Percentiles rank a stretch among this genome's conserved stretches.
Evolutionary conservation across 2,329 filamentous ascomycete genomes (phyloP).

Genomic region (Phoma herbarum): DNA sequence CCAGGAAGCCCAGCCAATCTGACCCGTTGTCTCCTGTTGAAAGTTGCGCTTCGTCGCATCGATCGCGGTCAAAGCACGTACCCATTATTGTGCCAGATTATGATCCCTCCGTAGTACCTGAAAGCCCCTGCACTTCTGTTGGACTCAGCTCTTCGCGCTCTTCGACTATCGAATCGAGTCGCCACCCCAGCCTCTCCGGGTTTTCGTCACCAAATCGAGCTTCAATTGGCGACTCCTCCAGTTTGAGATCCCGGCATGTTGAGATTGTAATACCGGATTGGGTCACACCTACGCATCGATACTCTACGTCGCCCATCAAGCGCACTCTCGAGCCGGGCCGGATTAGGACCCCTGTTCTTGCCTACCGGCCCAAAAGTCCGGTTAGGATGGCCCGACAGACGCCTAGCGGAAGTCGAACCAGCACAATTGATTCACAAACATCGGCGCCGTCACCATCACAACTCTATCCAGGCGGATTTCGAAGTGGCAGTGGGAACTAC

Average conservation of each 20-base stretch:
- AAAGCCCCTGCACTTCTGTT: constrained; percentile 48
- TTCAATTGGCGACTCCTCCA: constrained; percentile 43
- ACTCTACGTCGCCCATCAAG: constrained; percentile 47
- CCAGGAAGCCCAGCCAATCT: constrained; percentile 30
- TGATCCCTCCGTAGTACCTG: constrained; percentile 50
- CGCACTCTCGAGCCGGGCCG: constrained; percentile 33
- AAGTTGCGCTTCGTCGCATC: constrained; percentile 34
- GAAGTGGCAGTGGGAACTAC: constrained; percentile 48
- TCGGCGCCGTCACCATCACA: constrained; percentile 56
- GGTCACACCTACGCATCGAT: constrained; percentile 54
- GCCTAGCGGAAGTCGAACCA: constrained; percentile 55
- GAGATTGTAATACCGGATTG: constrained; percentile 59
- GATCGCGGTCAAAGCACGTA: constrained; percentile 53
- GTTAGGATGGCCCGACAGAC: constrained; percentile 55
- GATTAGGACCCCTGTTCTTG: constrained; percentile 27
- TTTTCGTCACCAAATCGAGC: constrained; percentile 41
- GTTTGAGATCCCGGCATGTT: constrained; percentile 56
- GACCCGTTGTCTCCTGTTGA: constrained; percentile 30
- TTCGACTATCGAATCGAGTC: constrained; percentile 43
- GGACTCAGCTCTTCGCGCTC: constrained; percentile 46
- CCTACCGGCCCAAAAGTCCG: constrained; percentile 39
- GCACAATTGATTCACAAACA: constrained; percentile 58
- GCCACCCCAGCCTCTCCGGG: constrained; percentile 40
- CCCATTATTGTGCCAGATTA: constrained; percentile 56
- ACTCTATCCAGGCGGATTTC: constrained; percentile 48